Evolutionary conservation across 768 basidiomycete genomes (phyloP).

Genomic region (Clitopilus passeckerianus): DNA sequence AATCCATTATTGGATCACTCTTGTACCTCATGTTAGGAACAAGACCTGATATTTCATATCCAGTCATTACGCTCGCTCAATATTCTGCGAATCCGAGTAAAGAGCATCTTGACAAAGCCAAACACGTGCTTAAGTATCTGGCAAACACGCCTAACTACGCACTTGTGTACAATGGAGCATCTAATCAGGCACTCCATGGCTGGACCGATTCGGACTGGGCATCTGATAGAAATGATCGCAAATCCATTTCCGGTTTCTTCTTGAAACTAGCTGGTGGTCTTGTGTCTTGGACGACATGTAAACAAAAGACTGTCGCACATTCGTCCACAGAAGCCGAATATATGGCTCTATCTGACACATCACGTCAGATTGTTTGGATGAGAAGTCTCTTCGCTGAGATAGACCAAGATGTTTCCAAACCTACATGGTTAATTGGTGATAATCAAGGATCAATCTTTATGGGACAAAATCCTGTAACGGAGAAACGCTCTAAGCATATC

Average conservation of each 20-base stretch:
- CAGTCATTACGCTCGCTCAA: constrained; percentile 1
- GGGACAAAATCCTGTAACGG: constrained; percentile 5
- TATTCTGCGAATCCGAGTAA: background rate
- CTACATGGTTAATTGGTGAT: constrained; percentile 5
- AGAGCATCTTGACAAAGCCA: constrained; percentile 3
- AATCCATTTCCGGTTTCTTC: background rate
- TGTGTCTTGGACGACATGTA: constrained; percentile 2
- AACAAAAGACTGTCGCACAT: constrained; percentile 4
- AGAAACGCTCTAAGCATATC: constrained; percentile 2
- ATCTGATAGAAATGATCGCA: background rate
- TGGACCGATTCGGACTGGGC: constrained; percentile 6
- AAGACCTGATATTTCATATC: background rate
- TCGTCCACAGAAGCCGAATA: constrained; percentile 5
- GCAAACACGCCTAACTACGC: background rate
- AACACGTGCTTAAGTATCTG: constrained; percentile 1
- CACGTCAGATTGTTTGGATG: background rate
- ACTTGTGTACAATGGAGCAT: background rate
- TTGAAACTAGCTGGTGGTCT: background rate
- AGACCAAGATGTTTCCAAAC: background rate
- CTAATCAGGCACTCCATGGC: background rate
- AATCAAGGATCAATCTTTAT: constrained; percentile 10
- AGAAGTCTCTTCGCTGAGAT: constrained; percentile 1
- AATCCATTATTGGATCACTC: constrained; percentile 10
- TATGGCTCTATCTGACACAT: constrained; percentile 2
- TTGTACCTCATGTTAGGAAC: constrained; percentile 16